A percentile compares a stretch with the other conserved stretches of the same genome.
Evolutionary conservation across 225 moss, liverwort and hornwort genomes (phyloP).

Genomic region (Climacium dendroides): DNA sequence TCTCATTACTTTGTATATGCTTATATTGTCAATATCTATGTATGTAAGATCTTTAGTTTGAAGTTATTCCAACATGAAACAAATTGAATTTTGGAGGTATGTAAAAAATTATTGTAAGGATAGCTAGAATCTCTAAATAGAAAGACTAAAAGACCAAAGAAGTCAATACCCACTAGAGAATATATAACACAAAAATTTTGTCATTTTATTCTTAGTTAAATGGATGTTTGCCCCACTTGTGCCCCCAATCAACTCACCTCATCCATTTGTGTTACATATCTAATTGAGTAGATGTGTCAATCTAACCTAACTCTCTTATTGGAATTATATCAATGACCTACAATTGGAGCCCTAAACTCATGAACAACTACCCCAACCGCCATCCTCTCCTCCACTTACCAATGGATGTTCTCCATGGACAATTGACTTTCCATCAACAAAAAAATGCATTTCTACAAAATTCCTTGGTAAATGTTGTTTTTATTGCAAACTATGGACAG

Average conservation of each 20-base stretch:
- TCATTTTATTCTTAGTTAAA: background rate
- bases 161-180: background rate
- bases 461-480: background rate
- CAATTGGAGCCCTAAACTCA: background rate
- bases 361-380: rapidly evolving
- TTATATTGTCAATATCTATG: background rate
- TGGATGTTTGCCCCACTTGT: background rate
- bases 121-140: rapidly evolving
- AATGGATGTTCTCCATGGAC: rapidly evolving
- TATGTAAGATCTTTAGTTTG: background rate
- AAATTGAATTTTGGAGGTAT: background rate
- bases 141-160: background rate
- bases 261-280: rapidly evolving
- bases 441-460: rapidly evolving
- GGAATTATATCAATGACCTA: rapidly evolving
- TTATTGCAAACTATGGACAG: rapidly evolving
- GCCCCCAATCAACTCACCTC: rapidly evolving
- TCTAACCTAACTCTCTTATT: rapidly evolving
- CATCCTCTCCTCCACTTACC: rapidly evolving
- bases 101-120: background rate
- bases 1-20: background rate
- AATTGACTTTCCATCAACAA: rapidly evolving
- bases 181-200: background rate
- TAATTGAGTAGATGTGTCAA: rapidly evolving
- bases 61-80: background rate